Base-by-base conservation (phyloP, 352 stramenopile genomes). In the Peronospora destructor region DNA sequence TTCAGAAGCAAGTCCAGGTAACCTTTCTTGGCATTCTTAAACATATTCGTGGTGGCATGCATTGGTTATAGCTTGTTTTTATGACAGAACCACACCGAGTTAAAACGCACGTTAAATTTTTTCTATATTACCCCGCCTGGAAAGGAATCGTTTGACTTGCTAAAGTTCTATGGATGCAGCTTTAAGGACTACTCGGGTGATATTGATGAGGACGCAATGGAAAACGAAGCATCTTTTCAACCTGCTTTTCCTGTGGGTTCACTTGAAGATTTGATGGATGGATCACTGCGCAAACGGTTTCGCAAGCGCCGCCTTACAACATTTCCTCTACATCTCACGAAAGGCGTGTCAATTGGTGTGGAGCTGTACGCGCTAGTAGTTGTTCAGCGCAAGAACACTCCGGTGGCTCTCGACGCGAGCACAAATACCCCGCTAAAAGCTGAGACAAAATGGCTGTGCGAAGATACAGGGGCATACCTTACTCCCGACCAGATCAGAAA, bases 391-490 rank as follows among this genome's bases (percentile, higher is more conserved):
- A 90, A 90, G 48, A 80, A 65, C 21, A 70, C 63, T 6, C 73
- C 82, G 0, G 56, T 90, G 13, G 55, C 72, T 17, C 53, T 92
- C 12, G 76, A 90, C n/a, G 78, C 78, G 9, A 71, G 62, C 12
- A 88, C 75, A 8, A 92, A 92, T 45, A 63, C 45, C 5, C 75
- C 77, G n/a, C 63, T 92, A 12, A 86, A 87, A 64, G 76, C 65
- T 14, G 76, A 86, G 49, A 90, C 76, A 8, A 92, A 92, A 48
- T 92, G 82, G 82, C 71, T 92, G 28, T 92, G 82, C 42, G 73
- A 92, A 53, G 72, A 89, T 49, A 92, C 82, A 9, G 82, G 82
- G 13, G 58, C 61, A 23, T 89, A 89, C 56, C 52, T 92, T 3
- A 74, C 67, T 6, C 65, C 76, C 2, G 76, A 90, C 35, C 68